phyloP scores from a whole-genome alignment of 345 rosid genomes.

The Noccaea bulbosa region DNA sequence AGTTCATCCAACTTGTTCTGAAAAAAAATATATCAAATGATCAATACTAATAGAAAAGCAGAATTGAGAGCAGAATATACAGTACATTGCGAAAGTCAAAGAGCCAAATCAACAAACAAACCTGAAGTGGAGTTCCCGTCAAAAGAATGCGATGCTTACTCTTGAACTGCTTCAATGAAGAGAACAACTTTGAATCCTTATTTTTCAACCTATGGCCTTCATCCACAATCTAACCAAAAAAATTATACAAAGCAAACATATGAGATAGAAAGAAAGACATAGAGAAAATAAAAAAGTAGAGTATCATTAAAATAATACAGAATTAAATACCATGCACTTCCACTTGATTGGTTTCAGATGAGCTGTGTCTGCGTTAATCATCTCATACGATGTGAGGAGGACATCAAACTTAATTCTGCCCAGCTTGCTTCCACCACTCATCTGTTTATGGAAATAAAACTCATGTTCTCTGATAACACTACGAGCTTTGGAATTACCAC shows the following conservation, averaged over 20 bases:
- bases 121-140: slow-evolving; percentile 99
- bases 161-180: slow-evolving; percentile 66
- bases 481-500: slow-evolving; percentile 76
- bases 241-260: slow-evolving; percentile 32
- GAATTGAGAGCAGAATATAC: not conserved
- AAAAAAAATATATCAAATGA: slow-evolving; percentile 43
- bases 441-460: slow-evolving; percentile 65
- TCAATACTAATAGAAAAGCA: slow-evolving; percentile 25
- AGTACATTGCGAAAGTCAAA: not conserved
- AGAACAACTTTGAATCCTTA: slow-evolving; percentile 81
- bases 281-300: slow-evolving; percentile 13
- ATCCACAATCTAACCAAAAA: slow-evolving; percentile 79
- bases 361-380: slow-evolving; percentile 67
- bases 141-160: slow-evolving; percentile 81
- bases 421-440: slow-evolving; percentile 65
- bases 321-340: slow-evolving; percentile 78
- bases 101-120: slow-evolving; percentile 40
- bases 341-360: slow-evolving; percentile 76
- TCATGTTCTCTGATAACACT: slow-evolving; percentile 76
- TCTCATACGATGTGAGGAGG: slow-evolving; percentile 90
- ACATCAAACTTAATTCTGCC: slow-evolving; percentile 89
- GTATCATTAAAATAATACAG: slow-evolving; percentile 7
- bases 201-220: slow-evolving; percentile 97
- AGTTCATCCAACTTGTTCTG: slow-evolving; percentile 97
- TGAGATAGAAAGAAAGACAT: slow-evolving; percentile 10